phyloP scores from a whole-genome alignment of 2,329 filamentous ascomycete species.

The Lomentospora prolificans region DNA sequence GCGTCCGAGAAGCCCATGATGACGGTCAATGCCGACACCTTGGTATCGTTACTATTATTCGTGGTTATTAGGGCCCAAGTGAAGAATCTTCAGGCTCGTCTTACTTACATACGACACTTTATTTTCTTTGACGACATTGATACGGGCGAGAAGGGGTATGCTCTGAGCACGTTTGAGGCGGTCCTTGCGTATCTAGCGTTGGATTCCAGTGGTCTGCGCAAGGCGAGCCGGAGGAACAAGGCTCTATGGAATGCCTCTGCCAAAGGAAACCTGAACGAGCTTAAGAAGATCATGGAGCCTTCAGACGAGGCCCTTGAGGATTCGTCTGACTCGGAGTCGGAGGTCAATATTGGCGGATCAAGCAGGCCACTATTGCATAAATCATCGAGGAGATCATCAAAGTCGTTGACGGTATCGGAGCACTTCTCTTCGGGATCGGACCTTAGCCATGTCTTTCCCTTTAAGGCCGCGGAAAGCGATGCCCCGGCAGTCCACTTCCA shows the following conservation, averaged over 20 bases:
- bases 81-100: conserved; percentile 73
- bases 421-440: conserved; percentile 46
- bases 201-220: conserved; percentile 72
- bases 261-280: conserved; percentile 63
- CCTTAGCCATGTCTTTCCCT: conserved; percentile 84
- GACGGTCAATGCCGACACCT: conserved; percentile 72
- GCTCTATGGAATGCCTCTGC: conserved; percentile 79
- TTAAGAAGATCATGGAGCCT: conserved; percentile 73
- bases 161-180: conserved; percentile 89
- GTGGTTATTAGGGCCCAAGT: conserved; percentile 89
- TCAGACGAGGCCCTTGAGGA: conserved; percentile 35
- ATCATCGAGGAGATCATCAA: conserved; percentile 33
- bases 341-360: conserved; percentile 5
- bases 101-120: conserved; percentile 94
- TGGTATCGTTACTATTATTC: conserved; percentile 83
- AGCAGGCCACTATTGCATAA: conserved; percentile 28
- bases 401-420: conserved; percentile 32
- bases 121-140: conserved; percentile 98
- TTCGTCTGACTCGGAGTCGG: conserved; percentile 25
- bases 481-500: conserved; percentile 11
- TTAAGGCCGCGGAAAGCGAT: conserved; percentile 49
- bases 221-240: conserved; percentile 77
- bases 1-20: conserved; percentile 46
- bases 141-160: conserved; percentile 91
- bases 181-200: conserved; percentile 79